Base-by-base conservation (phyloP, 2,329 filamentous ascomycete genomes). In the Alternaria conjuncta region DNA sequence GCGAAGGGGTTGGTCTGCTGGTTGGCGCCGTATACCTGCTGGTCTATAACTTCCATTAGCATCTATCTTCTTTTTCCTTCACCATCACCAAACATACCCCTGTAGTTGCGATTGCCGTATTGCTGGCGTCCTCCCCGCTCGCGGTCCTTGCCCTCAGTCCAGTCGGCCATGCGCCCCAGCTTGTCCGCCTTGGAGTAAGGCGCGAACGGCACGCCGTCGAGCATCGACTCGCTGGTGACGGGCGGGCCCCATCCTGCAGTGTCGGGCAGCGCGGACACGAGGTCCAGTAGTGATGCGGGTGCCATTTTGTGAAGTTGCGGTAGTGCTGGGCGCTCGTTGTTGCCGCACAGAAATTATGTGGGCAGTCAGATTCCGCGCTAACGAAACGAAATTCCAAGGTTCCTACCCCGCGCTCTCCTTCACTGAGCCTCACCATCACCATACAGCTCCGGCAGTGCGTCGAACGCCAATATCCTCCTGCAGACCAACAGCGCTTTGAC, bases 111-210 rank as follows among this genome's bases (percentile, higher is more conserved):
- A 82, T 95, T 94, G 53, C 79, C 75, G 82, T 97, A 98, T 79
- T 96, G 92, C 81, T 92, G 90, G 79, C 95, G 87, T 66, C 93
- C 92, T 71, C 92, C 91, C 76, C 94, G 86, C 65, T 96, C 93
- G 59, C 85, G 79, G 72, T 89, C 88, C 84, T 97, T 97, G 81
- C 92, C 90, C 79, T 97, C 96, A 51, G 94, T 97, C 96, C 96
- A 99, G 86, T 99, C 96, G 65, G 96, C 96, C 94, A 99, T 98
- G 81, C 96, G 94, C 78, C 96, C 96, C 64, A 99, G 87, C 87
- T 97, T 98, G 86, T 99, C 96, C 80, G 93, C 94, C 84, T 99
- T 99, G 72, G 94, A 97, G 86, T 96, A 99, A 65, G 96, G 96
- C 74, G 96, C 96, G 82, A 97, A 99, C 43, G 96, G 96, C 54